phyloP scores from a whole-genome alignment of 2,329 filamentous ascomycete genomes.

The Beauveria varroae region DNA sequence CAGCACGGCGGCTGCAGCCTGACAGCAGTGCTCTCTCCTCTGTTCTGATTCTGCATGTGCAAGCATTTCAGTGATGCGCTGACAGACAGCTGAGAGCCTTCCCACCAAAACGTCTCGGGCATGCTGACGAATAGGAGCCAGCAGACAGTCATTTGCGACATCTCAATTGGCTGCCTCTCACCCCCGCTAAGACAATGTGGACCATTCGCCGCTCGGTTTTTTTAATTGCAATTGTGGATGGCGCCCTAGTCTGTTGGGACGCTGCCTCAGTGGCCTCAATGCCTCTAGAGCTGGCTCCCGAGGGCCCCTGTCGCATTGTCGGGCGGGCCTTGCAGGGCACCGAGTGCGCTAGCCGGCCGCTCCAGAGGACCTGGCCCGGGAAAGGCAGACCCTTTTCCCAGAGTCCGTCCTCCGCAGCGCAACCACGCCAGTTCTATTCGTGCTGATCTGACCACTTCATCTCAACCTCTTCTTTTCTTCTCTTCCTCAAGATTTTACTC shows the following conservation, averaged over 20 bases:
- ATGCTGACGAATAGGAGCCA: constrained; percentile 3
- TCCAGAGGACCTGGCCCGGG: constrained; percentile 5
- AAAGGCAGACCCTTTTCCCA: constrained; percentile 8
- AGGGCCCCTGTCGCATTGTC: neutral
- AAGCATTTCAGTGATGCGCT: too few species aligned
- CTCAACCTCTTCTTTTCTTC: neutral
- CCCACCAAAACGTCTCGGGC: neutral
- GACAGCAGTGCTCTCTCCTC: neutral
- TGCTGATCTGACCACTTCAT: constrained; percentile 5
- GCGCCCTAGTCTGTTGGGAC: neutral
- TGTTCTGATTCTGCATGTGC: neutral
- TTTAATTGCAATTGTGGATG: constrained; percentile 8
- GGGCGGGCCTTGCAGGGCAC: neutral
- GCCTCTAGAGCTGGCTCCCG: neutral
- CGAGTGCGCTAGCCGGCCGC: neutral
- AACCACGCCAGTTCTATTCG: neutral
- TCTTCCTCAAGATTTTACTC: neutral
- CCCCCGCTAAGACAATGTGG: constrained; percentile 1
- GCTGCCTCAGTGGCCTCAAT: neutral
- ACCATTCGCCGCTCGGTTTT: neutral
- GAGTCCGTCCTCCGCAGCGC: neutral
- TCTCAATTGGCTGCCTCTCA: neutral
- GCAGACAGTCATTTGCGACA: neutral
- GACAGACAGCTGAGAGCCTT: neutral
- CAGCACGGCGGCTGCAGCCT: neutral